Conservation (phyloP, 2,329 filamentous ascomycete genomes). For the Pseudogymnoascus sp. region DNA sequence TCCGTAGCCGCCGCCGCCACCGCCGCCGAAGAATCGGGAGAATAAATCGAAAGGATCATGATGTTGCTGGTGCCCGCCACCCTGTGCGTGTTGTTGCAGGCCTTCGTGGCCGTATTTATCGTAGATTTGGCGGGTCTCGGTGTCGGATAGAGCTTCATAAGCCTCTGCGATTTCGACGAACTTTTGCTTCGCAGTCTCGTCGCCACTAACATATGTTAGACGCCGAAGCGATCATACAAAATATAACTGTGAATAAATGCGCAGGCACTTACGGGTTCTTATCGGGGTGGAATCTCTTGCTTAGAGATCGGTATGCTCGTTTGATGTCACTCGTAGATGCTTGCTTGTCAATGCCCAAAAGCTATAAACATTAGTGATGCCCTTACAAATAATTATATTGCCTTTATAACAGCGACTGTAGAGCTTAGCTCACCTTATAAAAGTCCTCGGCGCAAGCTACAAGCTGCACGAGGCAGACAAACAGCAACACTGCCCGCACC, state of each 20-base stretch:
- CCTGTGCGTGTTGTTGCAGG: conserved; percentile 72
- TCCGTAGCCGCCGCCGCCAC: conserved; percentile 65
- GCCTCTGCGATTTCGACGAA: conserved; percentile 93
- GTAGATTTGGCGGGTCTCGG: conserved; percentile 79
- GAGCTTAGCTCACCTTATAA: conserved; percentile 55
- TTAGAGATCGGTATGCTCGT: conserved; percentile 81
- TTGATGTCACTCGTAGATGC: conserved; percentile 87
- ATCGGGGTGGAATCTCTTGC: conserved; percentile 94
- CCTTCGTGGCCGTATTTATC: conserved; percentile 92
- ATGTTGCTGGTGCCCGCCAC: conserved; percentile 53
- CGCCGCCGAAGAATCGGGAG: conserved; percentile 91
- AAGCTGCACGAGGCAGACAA: conserved; percentile 48
- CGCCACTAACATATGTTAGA: conserved; percentile 47
- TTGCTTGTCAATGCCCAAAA: conserved; percentile 71
- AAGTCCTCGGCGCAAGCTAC: conserved; percentile 62
- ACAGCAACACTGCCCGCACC: conserved; percentile 43
- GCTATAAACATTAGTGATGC: conserved; percentile 36
- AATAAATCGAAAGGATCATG: conserved; percentile 96
- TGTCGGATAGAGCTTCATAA: conserved; percentile 81
- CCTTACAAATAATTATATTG: background rate
- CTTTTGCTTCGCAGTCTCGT: conserved; percentile 74
- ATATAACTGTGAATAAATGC: background rate
- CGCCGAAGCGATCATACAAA: background rate
- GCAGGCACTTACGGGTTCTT: conserved; percentile 76
- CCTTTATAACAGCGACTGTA: background rate